These are phyloP conservation scores for Epichloe sp. DNA, from an alignment of 2,329 filamentous ascomycete genomes.

Conservation along the genomic window DNA sequence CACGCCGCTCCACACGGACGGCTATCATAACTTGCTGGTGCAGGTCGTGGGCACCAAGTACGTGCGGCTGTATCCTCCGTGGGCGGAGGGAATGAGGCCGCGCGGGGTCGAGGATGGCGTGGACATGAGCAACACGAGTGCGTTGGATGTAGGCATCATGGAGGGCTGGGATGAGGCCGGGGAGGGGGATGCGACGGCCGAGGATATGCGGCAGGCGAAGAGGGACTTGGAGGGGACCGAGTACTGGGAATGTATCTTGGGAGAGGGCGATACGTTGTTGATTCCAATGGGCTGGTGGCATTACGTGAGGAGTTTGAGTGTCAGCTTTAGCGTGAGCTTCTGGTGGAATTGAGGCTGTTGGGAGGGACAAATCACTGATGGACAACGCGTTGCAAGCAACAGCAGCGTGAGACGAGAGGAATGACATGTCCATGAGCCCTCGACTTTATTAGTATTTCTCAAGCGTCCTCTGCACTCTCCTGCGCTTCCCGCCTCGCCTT, in stretches of 20 bases:
- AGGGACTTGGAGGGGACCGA: constrained; percentile 42
- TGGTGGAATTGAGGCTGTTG: constrained; percentile 61
- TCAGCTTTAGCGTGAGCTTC: constrained; percentile 91
- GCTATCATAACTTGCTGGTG: constrained; percentile 81
- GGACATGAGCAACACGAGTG: constrained; percentile 86
- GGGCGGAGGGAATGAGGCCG: constrained; percentile 45
- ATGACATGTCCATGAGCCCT: too few relatives aligned
- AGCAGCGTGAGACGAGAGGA: too few relatives aligned
- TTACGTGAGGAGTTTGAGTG: constrained; percentile 73
- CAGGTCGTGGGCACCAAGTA: constrained; percentile 90
- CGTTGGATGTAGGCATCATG: constrained; percentile 59
- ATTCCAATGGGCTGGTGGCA: constrained; percentile 98
- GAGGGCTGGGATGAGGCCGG: constrained; percentile 42
- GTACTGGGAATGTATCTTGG: constrained; percentile 67
- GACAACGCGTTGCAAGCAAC: too few relatives aligned
- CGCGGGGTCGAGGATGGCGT: constrained; percentile 54
- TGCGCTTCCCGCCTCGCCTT: constrained; percentile 36
- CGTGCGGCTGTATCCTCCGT: constrained; percentile 70
- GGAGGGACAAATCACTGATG: too few relatives aligned
- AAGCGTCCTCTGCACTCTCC: constrained; percentile 22
- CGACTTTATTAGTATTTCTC: neutral
- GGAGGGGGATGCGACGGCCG: constrained; percentile 12
- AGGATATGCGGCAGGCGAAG: constrained; percentile 25
- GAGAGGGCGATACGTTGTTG: constrained; percentile 73
- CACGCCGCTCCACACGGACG: constrained; percentile 85